Percentiles rank a stretch among this genome's conserved stretches.
Conservation (phyloP, 108 stramenopile species). For the Bacterosira constricta region DNA sequence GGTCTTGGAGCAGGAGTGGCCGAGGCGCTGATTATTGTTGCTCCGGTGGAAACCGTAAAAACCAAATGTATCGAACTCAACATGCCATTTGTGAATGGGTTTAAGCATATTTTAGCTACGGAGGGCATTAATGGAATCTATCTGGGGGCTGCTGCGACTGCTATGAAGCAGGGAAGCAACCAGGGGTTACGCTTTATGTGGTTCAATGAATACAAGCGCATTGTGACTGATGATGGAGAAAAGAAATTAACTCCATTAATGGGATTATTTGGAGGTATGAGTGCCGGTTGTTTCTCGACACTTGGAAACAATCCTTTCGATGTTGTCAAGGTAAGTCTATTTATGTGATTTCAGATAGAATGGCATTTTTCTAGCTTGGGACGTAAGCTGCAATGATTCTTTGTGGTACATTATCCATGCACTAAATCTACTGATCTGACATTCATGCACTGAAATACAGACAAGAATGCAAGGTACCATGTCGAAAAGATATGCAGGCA, state of each 20-base stretch:
- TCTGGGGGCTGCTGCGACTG: constrained; percentile 92
- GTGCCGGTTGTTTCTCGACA: constrained; percentile 96
- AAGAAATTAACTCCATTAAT: constrained; percentile 75
- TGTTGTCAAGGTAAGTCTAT: constrained; percentile 85
- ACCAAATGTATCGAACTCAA: constrained; percentile 96
- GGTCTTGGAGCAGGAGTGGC: constrained; percentile 94
- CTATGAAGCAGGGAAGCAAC: constrained; percentile 97
- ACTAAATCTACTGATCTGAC: background rate
- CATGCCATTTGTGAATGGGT: constrained; percentile 80
- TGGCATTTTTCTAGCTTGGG: background rate
- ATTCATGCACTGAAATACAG: constrained; percentile 9
- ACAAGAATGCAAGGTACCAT: constrained; percentile 97
- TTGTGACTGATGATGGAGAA: constrained; percentile 79
- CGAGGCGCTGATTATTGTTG: constrained; percentile 93
- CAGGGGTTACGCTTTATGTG: constrained; percentile 98
- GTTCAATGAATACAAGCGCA: constrained; percentile 95
- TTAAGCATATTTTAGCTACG: constrained; percentile 78
- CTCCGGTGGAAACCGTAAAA: constrained; percentile 98
- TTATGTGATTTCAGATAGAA: background rate
- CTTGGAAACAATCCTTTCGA: constrained; percentile 97
- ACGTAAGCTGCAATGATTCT: no score
- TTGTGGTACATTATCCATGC: no score
- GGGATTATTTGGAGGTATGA: constrained; percentile 95
- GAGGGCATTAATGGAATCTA: constrained; percentile 97
- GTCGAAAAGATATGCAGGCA: constrained; percentile 82